Evolutionary conservation across 2,329 filamentous ascomycete species (phyloP).

Genomic region (Trichoderma arundinaceum): DNA sequence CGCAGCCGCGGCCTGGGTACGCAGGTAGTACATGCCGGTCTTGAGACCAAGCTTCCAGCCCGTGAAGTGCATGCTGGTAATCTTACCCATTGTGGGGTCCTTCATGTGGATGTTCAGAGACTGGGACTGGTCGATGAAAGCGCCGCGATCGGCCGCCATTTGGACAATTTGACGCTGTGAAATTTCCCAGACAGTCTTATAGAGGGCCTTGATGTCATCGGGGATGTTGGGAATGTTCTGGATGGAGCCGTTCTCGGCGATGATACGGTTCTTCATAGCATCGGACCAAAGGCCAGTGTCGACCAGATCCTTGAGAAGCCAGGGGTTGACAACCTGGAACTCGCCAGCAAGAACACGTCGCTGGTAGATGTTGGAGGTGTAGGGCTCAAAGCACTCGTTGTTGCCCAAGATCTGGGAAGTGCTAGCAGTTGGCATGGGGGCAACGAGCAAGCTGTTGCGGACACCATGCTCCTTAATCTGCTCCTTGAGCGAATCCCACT

Average conservation of each 20-base stretch:
- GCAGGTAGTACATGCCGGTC: slow-evolving; percentile 99
- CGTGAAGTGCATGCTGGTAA: slow-evolving; percentile 98
- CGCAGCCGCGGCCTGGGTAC: slow-evolving; percentile 93
- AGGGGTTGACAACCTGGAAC: slow-evolving; percentile 99
- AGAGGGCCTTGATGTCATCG: slow-evolving; percentile 91
- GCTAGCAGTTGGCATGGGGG: slow-evolving; percentile 96
- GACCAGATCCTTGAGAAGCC: slow-evolving; percentile 96
- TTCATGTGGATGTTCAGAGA: slow-evolving; percentile 99
- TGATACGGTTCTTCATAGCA: slow-evolving; percentile 99
- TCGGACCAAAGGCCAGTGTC: slow-evolving; percentile 98
- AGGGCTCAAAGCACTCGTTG: slow-evolving; percentile 99
- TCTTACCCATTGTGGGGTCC: slow-evolving; percentile 99
- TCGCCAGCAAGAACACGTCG: slow-evolving; percentile 96
- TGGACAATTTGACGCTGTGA: slow-evolving; percentile 93
- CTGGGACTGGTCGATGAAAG: slow-evolving; percentile 98
- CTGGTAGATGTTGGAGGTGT: slow-evolving; percentile 99
- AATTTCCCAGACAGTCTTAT: slow-evolving; percentile 99
- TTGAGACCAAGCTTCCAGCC: slow-evolving; percentile 99
- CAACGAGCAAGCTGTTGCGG: slow-evolving; percentile 92
- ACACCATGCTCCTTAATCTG: slow-evolving; percentile 92
- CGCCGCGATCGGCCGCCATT: slow-evolving; percentile 97
- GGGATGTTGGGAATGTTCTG: slow-evolving; percentile 98
- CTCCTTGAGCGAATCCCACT: slow-evolving; percentile 87
- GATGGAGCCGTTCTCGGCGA: slow-evolving; percentile 92
- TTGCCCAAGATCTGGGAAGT: slow-evolving; percentile 98